Conservation (phyloP, 176 grass and related monocot genomes). For the Aegilops speltoides region DNA sequence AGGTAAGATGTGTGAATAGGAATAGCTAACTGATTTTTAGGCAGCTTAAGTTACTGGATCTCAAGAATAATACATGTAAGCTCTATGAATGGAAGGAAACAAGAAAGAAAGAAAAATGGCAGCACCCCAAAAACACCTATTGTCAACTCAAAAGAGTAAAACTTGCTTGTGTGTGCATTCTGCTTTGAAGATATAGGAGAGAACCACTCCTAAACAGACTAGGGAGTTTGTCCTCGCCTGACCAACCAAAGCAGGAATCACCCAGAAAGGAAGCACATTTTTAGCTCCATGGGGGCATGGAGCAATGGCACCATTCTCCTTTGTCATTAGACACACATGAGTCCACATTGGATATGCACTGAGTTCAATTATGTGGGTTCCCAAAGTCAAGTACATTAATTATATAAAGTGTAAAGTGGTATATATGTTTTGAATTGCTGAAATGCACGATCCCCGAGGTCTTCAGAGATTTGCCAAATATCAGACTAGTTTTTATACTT, state of each 20-base stretch:
- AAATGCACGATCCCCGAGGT: too few species aligned
- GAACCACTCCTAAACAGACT: neutral
- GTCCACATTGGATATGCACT: too few species aligned
- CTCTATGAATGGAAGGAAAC: slow-evolving; percentile 8
- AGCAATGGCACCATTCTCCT: too few species aligned
- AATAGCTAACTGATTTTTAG: slow-evolving; percentile 14
- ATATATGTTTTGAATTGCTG: too few species aligned
- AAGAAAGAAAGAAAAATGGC: neutral
- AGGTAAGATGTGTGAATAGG: slow-evolving; percentile 26
- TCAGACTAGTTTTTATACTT: too few species aligned
- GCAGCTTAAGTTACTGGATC: slow-evolving; percentile 10
- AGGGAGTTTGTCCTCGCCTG: neutral
- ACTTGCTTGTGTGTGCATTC: neutral
- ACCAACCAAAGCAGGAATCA: neutral
- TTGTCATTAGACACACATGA: too few species aligned
- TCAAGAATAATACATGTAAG: slow-evolving; percentile 7
- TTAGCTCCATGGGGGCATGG: neutral
- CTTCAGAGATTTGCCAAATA: too few species aligned
- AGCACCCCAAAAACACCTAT: slow-evolving; percentile 7
- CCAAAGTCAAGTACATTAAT: too few species aligned
- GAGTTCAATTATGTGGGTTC: too few species aligned
- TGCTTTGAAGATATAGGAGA: slow-evolving; percentile 1
- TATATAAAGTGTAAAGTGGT: too few species aligned
- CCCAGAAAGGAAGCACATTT: neutral
- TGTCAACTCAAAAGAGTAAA: neutral